Evolutionary conservation across 768 basidiomycete genomes (phyloP), one percentile per base, ranked within the genome.

Genomic region (Rhizopogon vulgaris): DNA sequence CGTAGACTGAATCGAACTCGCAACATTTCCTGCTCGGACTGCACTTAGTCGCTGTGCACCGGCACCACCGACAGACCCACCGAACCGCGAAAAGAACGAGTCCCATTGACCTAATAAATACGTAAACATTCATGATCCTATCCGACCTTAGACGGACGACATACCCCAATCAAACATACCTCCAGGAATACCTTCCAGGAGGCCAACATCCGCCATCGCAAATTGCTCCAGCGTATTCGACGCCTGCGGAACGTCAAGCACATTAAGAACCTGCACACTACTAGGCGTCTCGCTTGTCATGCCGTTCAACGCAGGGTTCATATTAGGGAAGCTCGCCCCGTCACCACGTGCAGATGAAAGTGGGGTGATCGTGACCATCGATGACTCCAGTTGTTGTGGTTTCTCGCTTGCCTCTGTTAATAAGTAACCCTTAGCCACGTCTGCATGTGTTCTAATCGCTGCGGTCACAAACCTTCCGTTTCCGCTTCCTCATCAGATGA

Each of bases 131-230:
- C 12, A 27, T 43, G 22, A 39, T 37, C n/a, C n/a, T n/a, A n/a
- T n/a, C 47, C 48, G 39, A 54, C 48, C 39, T 22, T 22, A 52
- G 72, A 75, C 58, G 0, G 12, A 50, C 6, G 5, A 73, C 77
- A 57, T 60, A 89, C 88, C 80, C 87, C 87, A 92, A 66, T 91
- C 88, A 68, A 90, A 92, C 87, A 92, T 90, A 17, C 80, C 78
- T 3, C 83, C 84, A 39, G 90, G 90, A 48, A 92, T 81, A 1
- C 87, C 87, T 54, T 90, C 87, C 65, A 92, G 70, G 51, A 87
- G 78, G 15, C 79, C 84, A 53, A 70, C 78, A 63, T 89, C 86
- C 17, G 79, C 78, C 72, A 82, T 73, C 30, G 83, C 80, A 60
- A 80, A 78, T 52, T 85, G 83, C 49, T 83, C 80, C 56, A 88